Evolutionary conservation across 805 yeast genomes (phyloP), one percentile per base, ranked within the genome.

Genomic region (Myxozyma vanderwaltii): DNA sequence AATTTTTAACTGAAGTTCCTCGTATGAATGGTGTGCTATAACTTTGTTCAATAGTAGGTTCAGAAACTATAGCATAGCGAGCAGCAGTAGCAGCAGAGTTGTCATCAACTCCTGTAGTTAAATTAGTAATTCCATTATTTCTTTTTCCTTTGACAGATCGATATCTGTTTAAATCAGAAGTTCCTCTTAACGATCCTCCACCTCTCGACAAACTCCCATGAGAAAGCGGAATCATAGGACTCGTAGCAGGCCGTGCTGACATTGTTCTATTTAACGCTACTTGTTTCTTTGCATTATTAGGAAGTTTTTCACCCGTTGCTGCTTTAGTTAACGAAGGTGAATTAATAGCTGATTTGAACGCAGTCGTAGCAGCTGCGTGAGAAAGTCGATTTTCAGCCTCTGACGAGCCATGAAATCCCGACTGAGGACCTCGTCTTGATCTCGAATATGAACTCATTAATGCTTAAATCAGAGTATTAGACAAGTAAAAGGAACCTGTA

Each of bases 131-230:
- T 3, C 19, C 23, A 21, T 13, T 41, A 10, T 21, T 8, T 10
- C 46, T 41, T 41, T n/a, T 41, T 21, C 29, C 46, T 26, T 5
- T 19, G 51, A n/a, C 41, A 3, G 41, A 15, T 15, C 19, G 29
- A 13, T 31, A 36, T 13, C 12, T 38, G 6, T n/a, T 19, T 19
- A 17, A 38, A 8, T n/a, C 19, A 2, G 38, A 13, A n/a, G 17
- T n/a, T 6, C 41, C 49, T 13, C 56, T 39, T 7, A 51, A 38
- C 6, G 56, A 43, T 12, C 56, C 56, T 24, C 56, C 56, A 17
- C 27, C 19, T 4, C 49, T 41, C 23, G 45, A 39, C 21, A 51
- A 33, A 35, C 56, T 43, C 2, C 49, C 35, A 23, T 51, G 56
- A 15, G 33, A 33, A 4, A 51, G 27, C 39, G 54, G 54, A 1